phyloP scores from a whole-genome alignment of 1,284 basidiomycete species.

The Schizophyllum commune region DNA sequence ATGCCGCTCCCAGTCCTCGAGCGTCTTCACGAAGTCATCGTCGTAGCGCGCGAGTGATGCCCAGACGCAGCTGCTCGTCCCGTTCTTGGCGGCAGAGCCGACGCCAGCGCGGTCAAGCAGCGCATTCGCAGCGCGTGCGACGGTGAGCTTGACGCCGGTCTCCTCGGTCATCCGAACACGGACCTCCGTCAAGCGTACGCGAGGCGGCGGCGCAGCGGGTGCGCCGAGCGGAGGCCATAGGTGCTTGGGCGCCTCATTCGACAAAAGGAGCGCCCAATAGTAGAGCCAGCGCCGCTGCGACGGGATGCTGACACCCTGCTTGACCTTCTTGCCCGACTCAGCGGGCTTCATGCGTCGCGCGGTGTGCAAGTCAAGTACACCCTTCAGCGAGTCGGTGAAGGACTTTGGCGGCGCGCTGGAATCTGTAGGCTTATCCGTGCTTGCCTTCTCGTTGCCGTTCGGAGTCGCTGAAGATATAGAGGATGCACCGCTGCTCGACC shows the following conservation, averaged over 20 bases:
- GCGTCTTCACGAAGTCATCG: constrained; percentile 52
- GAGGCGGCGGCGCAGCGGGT: constrained; percentile 20
- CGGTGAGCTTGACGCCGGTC: constrained; percentile 37
- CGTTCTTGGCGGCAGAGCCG: constrained; percentile 22
- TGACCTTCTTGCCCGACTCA: constrained; percentile 33
- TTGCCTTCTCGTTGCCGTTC: constrained; percentile 1
- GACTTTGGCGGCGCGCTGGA: constrained; percentile 12
- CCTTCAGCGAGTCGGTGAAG: constrained; percentile 38
- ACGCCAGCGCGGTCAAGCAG: constrained; percentile 37
- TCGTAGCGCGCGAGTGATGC: constrained; percentile 72
- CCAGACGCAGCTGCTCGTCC: constrained; percentile 48
- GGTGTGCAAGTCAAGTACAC: constrained; percentile 61
- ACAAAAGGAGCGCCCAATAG: constrained; percentile 66
- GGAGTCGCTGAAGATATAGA: not conserved
- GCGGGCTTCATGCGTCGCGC: constrained; percentile 59
- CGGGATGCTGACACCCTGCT: constrained; percentile 69
- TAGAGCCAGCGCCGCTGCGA: constrained; percentile 66
- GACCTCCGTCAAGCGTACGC: constrained; percentile 43
- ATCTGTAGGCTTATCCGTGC: constrained; percentile 6
- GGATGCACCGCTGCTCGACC: not conserved
- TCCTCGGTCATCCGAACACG: constrained; percentile 51
- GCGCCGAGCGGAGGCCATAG: constrained; percentile 31
- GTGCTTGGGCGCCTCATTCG: constrained; percentile 41
- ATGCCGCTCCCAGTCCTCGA: constrained; percentile 53
- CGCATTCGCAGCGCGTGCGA: constrained; percentile 49